Evolutionary conservation across 2,329 filamentous ascomycete genomes (phyloP).

Genomic region (Mycosphaerelloides madeirae): DNA sequence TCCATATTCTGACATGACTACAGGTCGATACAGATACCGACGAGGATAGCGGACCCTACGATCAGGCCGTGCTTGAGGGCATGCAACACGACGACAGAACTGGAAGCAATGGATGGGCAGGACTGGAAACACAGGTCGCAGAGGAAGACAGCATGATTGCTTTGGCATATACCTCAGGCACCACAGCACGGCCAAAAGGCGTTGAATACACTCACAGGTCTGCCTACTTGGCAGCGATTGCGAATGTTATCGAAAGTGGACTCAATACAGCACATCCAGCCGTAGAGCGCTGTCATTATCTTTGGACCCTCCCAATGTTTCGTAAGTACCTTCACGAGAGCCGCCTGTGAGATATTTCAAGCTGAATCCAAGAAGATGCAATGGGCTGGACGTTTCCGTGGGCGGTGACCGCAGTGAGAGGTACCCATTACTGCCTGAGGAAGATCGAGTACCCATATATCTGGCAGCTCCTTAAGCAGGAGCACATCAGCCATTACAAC

Average conservation of each 20-base stretch:
- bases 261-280: slow-evolving; percentile 52
- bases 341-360: too few relatives aligned
- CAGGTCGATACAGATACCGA: slow-evolving; percentile 77
- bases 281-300: slow-evolving; percentile 53
- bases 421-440: slow-evolving; percentile 89
- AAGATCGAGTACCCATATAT: slow-evolving; percentile 95
- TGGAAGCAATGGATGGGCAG: slow-evolving; percentile 69
- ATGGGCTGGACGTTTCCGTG: slow-evolving; percentile 41
- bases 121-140: slow-evolving; percentile 62
- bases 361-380: slow-evolving; percentile 44
- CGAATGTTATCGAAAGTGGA: slow-evolving; percentile 82
- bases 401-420: slow-evolving; percentile 86
- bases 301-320: slow-evolving; percentile 75
- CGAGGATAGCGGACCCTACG: slow-evolving; percentile 71
- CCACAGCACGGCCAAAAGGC: slow-evolving; percentile 86
- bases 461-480: slow-evolving; percentile 80
- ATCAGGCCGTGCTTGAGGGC: slow-evolving; percentile 77
- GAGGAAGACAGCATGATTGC: slow-evolving; percentile 80
- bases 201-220: slow-evolving; percentile 89
- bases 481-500: slow-evolving; percentile 90
- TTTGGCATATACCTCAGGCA: slow-evolving; percentile 90
- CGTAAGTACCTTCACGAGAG: too few relatives aligned
- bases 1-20: too few relatives aligned
- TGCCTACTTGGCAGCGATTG: slow-evolving; percentile 71
- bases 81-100: slow-evolving; percentile 63